Base-by-base conservation (phyloP, 2,329 filamentous ascomycete genomes). In the Nectriaceae sp. region DNA sequence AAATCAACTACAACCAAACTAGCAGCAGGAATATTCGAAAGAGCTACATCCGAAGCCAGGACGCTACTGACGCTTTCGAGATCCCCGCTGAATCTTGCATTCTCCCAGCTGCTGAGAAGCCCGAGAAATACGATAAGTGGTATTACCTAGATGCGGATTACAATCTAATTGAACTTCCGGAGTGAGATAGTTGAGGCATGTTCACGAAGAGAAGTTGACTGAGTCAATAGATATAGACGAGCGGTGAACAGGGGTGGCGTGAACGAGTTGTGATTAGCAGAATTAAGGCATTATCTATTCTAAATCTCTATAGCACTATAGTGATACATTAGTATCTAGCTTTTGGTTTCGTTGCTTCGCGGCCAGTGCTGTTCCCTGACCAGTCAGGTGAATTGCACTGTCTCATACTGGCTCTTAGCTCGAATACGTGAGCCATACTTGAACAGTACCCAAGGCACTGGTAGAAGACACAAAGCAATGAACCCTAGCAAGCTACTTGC, bases 381-480 rank as follows among this genome's bases (percentile, higher is more conserved):
- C 31, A 35, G 15, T 15, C 11, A 13, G n/a, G n/a, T n/a, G n/a
- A n/a, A 62, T 29, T 62, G 50, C 13, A 62, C 66, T 2, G 69
- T 72, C 47, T 73, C 64, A 36, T 74, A 76, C 33, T 63, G 65
- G 48, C 72, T 75, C 50, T 56, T 65, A 0, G 56, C 60, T n/a
- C 74, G 65, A 19, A 79, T 67, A 1, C 72, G 61, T 4, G 75
- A 75, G 0, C 79, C 79, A 29, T 65, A 80, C 44, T 69, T 75
- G 63, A 77, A 81, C 13, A 83, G 62, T 0, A 78, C 66, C 72
- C 76, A 82, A 0, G 79, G 79, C 16, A 82, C 70, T 0, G 78
- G 78, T 46, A 80, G 57, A 46, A 82, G 58, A 0, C 64, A 65
- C 2, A 79, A 20, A 1, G 76, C 69, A 3, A 84, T 61, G 43